These are phyloP conservation scores for Parachlorella kessleri DNA, from an alignment of 139 green algal genomes.

Conservation along the genomic window DNA sequence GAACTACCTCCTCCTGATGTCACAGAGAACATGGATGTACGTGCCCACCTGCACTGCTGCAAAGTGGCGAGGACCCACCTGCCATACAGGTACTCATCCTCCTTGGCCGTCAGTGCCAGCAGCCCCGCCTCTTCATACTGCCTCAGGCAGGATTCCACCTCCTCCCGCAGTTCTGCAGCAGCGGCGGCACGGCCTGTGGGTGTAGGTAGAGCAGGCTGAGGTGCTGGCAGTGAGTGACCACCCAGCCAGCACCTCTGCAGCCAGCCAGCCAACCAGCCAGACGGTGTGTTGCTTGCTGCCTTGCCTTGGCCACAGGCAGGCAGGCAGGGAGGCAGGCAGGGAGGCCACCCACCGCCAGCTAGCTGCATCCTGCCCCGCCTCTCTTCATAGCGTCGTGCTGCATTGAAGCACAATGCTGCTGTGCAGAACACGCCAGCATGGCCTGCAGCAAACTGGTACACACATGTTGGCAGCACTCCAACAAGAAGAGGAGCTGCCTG, in stretches of 20 bases:
- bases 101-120: not conserved
- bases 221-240: not conserved
- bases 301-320: too few species aligned
- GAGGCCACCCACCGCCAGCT: not conserved
- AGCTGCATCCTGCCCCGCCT: not conserved
- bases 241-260: not conserved
- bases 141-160: slow-evolving; percentile 7
- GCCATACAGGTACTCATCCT: slow-evolving; percentile 4
- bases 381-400: not conserved
- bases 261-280: not conserved
- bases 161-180: not conserved
- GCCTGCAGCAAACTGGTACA: not conserved
- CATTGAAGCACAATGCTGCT: not conserved
- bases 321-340: too few species aligned
- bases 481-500: not conserved
- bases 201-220: not conserved
- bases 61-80: not conserved
- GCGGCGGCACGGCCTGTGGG: not conserved
- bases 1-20: not conserved
- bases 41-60: not conserved
- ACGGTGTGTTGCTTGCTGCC: not conserved
- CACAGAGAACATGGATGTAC: not conserved
- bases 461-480: not conserved
- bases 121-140: not conserved
- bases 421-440: slow-evolving; percentile 24